phyloP scores from a whole-genome alignment of 306 rosid genomes.

The Pyrus bretschneideri region DNA sequence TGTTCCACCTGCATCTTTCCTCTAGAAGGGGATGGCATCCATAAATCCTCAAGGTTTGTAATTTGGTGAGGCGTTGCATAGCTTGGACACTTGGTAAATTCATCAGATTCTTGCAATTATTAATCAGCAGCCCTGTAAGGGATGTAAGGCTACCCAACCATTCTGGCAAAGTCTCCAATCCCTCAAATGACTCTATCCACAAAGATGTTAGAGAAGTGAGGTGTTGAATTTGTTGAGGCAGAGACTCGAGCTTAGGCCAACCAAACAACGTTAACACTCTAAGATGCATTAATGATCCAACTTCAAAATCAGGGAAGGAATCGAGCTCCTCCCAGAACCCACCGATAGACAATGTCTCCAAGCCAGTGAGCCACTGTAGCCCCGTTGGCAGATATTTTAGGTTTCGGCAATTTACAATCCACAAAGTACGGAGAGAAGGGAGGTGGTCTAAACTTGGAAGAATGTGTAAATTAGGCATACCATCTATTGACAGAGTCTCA shows the following conservation, averaged over 20 bases:
- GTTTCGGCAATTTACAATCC: accelerated
- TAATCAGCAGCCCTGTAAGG: too few relatives aligned
- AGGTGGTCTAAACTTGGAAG: too few relatives aligned
- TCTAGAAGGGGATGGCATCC: neutral
- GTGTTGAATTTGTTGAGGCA: neutral
- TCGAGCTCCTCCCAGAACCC: neutral
- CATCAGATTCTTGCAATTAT: neutral
- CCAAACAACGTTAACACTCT: accelerated
- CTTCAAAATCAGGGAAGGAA: neutral
- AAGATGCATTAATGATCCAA: neutral
- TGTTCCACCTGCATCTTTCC: neutral
- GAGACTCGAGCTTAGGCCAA: neutral
- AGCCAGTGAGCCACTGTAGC: too few relatives aligned
- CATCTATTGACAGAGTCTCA: accelerated
- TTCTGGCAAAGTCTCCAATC: neutral
- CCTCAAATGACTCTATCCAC: accelerated
- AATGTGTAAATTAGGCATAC: too few relatives aligned
- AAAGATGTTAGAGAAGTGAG: neutral
- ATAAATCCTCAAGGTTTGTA: too few relatives aligned
- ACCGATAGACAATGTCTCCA: accelerated
- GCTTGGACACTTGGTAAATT: neutral
- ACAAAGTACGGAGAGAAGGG: accelerated
- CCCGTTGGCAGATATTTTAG: too few relatives aligned
- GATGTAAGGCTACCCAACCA: neutral
- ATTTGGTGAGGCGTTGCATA: neutral